Evolutionary conservation across 768 basidiomycete genomes (phyloP), one percentile per base, ranked within the genome.

Genomic region (Boletales sp.): DNA sequence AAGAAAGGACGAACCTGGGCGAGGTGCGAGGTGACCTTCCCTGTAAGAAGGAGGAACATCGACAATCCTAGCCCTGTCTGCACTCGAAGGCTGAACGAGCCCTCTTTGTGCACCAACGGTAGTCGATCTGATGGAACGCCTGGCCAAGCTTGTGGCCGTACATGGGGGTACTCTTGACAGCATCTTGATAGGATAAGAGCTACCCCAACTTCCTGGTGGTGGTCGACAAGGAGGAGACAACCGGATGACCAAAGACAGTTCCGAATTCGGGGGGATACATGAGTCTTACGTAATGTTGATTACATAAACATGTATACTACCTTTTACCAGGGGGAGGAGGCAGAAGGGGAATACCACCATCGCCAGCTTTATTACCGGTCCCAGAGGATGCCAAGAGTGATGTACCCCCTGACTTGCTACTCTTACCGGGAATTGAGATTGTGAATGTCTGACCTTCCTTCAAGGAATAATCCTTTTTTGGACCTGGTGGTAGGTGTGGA

Each of bases 391-490:
- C 72, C 17, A 81, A 57, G 32, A 81, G 59, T 54, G 69, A 63
- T 17, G 65, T 55, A 31, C 67, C 57, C 37, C 62, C 69, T 7
- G 68, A 54, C 15, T 69, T 52, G 64, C 77, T 78, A 48, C 67
- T 72, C 46, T 85, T 82, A n/a, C 93, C 92, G 8, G 94, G 94
- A 51, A 97, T 90, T 31, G 81, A 74, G 56, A 97, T 95, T 5
- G 87, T 86, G 67, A 97, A 94, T 0, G 94, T 97, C 66, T 97
- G 90, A 9, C 94, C 94, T 58, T 93, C 91, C 67, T 95, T 97
- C 58, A 97, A 71, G 35, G 87, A 88, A 69, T 93, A 97, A 58
- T 97, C 94, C 68, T 91, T 90, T 75, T 92, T 93, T 2, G 91
- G 90, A 10, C 86, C 90, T 9, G 77, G 53, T 12, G 91, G 86